A percentile compares a stretch with the other conserved stretches of the same genome.
phyloP scores from a whole-genome alignment of 2,329 filamentous ascomycete species.

The Stagonosporopsis vannaccii region DNA sequence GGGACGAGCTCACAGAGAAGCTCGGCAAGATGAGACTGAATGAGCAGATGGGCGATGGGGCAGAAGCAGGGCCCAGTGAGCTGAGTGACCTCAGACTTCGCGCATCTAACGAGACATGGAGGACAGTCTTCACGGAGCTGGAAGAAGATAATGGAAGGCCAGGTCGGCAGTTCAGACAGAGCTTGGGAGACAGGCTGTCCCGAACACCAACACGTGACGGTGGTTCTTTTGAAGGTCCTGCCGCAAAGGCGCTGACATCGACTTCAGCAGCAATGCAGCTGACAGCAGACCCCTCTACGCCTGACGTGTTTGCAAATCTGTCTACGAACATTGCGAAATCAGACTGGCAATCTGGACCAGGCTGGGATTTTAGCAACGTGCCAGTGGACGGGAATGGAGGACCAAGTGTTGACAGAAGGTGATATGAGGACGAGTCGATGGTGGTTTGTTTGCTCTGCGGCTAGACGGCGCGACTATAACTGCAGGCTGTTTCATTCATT shows the following conservation, averaged over 20 bases:
- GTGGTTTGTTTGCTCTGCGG: not conserved
- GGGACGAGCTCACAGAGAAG: slow-evolving; percentile 1
- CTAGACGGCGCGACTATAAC: not conserved
- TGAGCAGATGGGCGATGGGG: not conserved
- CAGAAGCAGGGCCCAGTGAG: not conserved
- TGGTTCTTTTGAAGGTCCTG: not conserved
- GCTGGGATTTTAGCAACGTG: not conserved
- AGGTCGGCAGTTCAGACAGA: not conserved
- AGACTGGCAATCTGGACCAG: not conserved
- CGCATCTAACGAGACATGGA: slow-evolving; percentile 3
- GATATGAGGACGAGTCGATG: not conserved
- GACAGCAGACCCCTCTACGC: not conserved
- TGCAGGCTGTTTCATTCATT: not conserved
- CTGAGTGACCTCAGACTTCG: not conserved
- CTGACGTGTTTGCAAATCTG: slow-evolving; percentile 1
- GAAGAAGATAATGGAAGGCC: not conserved
- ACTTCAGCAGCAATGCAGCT: not conserved
- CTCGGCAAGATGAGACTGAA: not conserved
- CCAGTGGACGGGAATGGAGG: not conserved
- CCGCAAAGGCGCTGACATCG: not conserved
- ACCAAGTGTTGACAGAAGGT: not conserved
- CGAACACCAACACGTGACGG: not conserved
- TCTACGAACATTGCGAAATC: slow-evolving; percentile 1
- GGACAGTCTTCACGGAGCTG: not conserved
- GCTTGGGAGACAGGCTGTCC: not conserved